Conservation (phyloP, 352 stramenopile genomes). For the Phytophthora cajani region DNA sequence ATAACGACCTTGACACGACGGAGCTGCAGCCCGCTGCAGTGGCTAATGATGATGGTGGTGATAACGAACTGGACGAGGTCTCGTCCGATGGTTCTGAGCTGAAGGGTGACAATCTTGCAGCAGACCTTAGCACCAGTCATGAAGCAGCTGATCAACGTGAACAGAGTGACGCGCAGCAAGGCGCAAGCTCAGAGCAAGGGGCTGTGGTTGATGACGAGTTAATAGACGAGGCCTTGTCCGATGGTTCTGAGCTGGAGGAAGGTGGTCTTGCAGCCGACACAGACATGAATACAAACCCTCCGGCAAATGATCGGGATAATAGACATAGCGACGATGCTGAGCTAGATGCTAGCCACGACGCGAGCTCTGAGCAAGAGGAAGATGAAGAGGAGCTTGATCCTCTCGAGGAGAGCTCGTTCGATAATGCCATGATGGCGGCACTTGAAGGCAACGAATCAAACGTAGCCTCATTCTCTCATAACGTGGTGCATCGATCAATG, state of each 20-base stretch:
- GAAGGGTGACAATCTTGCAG: background rate
- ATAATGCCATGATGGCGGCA: slow-evolving; percentile 20
- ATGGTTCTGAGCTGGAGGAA: slow-evolving; percentile 15
- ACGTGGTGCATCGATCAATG: background rate
- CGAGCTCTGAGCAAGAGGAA: slow-evolving; percentile 6
- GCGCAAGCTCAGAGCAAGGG: slow-evolving; percentile 13
- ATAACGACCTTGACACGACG: slow-evolving; percentile 11
- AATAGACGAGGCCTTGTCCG: slow-evolving; percentile 16
- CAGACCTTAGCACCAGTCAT: background rate
- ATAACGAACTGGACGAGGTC: slow-evolving; percentile 22
- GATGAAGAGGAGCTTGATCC: slow-evolving; percentile 19
- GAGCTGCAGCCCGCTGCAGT: slow-evolving; percentile 15
- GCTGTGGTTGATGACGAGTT: slow-evolving; percentile 11
- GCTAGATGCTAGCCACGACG: slow-evolving; percentile 4
- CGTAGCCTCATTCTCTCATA: slow-evolving; percentile 1
- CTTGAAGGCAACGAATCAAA: slow-evolving; percentile 20
- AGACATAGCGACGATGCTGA: background rate
- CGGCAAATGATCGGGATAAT: background rate
- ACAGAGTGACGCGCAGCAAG: slow-evolving; percentile 11
- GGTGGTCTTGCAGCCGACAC: background rate
- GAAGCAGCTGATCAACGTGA: slow-evolving; percentile 4
- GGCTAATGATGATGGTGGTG: slow-evolving; percentile 5
- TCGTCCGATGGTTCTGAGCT: slow-evolving; percentile 22
- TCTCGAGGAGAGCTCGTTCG: slow-evolving; percentile 29
- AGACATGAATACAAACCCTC: background rate